Evolutionary conservation across 1,284 basidiomycete genomes (phyloP).

Genomic region (Mycocalia duriaeana): DNA sequence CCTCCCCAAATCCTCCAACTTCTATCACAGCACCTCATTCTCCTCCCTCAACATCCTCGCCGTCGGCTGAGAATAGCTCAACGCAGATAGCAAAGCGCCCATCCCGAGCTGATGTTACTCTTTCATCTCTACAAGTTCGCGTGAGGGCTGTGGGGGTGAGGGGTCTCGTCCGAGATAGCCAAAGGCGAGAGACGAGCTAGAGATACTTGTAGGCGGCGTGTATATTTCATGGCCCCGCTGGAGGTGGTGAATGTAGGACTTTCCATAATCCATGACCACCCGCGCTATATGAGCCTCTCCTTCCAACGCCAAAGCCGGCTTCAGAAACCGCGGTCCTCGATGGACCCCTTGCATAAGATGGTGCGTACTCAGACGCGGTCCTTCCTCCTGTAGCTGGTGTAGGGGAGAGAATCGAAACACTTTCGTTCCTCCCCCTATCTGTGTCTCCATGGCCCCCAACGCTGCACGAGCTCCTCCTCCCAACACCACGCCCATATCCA

Average conservation of each 20-base stretch:
- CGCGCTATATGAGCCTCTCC: conserved; percentile 19
- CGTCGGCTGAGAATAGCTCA: conserved; percentile 69
- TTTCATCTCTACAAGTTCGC: conserved; percentile 33
- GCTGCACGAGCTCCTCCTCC: conserved; percentile 8
- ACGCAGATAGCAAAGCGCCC: conserved; percentile 58
- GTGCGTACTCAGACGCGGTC: conserved; percentile 15
- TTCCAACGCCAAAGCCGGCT: conserved; percentile 13
- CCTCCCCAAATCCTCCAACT: conserved; percentile 42
- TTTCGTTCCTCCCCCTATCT: too few relatives aligned
- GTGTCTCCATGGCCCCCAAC: too few relatives aligned
- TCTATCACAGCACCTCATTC: conserved; percentile 53
- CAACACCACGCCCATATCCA: too few relatives aligned
- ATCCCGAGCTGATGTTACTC: conserved; percentile 67
- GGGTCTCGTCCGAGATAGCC: conserved; percentile 20
- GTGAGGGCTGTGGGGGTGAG: conserved; percentile 10
- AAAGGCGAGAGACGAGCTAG: conserved; percentile 20
- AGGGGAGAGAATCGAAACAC: too few relatives aligned
- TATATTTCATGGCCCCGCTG: conserved; percentile 28
- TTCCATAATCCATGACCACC: conserved; percentile 32
- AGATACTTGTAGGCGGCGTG: conserved; percentile 29
- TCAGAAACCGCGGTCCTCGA: conserved; percentile 21
- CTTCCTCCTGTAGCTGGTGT: conserved; percentile 5
- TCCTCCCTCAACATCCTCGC: conserved; percentile 62
- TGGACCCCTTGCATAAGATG: too few relatives aligned
- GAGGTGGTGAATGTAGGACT: conserved; percentile 52